A percentile compares a stretch with the other conserved stretches of the same genome.
Conservation (phyloP, 495 filamentous ascomycete genomes). For the Cercophora samala region DNA sequence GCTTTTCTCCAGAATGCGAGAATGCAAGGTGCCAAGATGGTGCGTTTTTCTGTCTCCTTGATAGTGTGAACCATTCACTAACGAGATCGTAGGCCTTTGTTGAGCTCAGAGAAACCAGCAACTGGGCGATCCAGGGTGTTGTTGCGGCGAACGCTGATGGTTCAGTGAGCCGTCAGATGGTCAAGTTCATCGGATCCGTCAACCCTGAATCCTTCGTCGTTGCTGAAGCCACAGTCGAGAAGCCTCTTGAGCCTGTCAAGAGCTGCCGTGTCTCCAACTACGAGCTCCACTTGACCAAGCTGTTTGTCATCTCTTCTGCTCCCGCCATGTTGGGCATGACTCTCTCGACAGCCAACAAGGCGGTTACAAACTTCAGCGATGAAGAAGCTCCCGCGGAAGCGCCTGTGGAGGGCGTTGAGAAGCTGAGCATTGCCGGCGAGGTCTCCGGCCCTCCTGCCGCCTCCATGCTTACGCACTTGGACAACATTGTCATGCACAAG, state of each 20-base stretch:
- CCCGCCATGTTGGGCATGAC: conserved; percentile 67
- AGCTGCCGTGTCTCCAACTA: conserved; percentile 69
- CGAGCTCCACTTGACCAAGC: conserved; percentile 85
- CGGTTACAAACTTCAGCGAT: conserved; percentile 62
- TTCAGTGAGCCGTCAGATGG: conserved; percentile 76
- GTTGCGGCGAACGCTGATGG: conserved; percentile 56
- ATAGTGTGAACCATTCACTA: neutral
- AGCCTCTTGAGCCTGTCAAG: conserved; percentile 77
- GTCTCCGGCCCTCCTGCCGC: conserved; percentile 65
- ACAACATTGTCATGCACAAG: conserved; percentile 88
- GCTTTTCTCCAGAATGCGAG: conserved; percentile 84
- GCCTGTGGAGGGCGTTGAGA: conserved; percentile 48
- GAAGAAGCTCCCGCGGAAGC: conserved; percentile 45
- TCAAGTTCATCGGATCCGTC: conserved; percentile 79
- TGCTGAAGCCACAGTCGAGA: conserved; percentile 76
- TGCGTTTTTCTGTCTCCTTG: conserved; percentile 64
- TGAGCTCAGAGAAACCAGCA: conserved; percentile 28
- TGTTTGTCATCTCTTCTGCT: conserved; percentile 58
- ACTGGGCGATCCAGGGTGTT: conserved; percentile 72
- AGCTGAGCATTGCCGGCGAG: conserved; percentile 34
- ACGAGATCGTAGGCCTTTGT: neutral
- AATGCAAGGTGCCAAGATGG: conserved; percentile 86
- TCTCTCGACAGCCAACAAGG: conserved; percentile 62
- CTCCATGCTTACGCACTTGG: conserved; percentile 69
- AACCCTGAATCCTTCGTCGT: conserved; percentile 79